Evolutionary conservation across 2,329 filamentous ascomycete genomes (phyloP).

Genomic region (Stagonosporopsis rhizophila): DNA sequence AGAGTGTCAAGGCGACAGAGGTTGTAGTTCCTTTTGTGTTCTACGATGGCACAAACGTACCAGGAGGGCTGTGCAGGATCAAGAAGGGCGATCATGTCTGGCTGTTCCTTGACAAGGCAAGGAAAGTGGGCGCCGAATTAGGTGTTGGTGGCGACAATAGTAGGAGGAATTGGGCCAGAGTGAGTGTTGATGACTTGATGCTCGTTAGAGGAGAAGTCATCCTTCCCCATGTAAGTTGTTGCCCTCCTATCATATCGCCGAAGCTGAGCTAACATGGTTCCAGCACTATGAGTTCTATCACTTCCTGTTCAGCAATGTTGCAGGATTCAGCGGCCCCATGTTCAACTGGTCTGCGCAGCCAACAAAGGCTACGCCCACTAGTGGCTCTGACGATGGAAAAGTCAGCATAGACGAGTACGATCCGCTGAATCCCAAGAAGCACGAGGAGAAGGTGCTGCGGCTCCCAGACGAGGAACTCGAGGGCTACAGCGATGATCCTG

Average conservation of each 20-base stretch:
- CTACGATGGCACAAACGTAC: slow-evolving; percentile 91
- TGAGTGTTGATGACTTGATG: slow-evolving; percentile 95
- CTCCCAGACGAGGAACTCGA: slow-evolving; percentile 65
- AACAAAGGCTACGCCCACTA: slow-evolving; percentile 50
- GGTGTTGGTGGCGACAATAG: slow-evolving; percentile 74
- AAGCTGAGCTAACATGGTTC: slow-evolving; percentile 19
- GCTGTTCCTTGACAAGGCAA: slow-evolving; percentile 89
- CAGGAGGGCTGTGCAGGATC: slow-evolving; percentile 81
- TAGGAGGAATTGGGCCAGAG: slow-evolving; percentile 85
- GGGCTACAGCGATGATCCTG: slow-evolving; percentile 78
- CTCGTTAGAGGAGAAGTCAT: slow-evolving; percentile 90
- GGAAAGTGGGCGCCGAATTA: slow-evolving; percentile 86
- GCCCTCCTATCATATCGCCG: background rate
- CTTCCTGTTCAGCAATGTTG: slow-evolving; percentile 88
- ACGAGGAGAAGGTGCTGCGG: slow-evolving; percentile 43
- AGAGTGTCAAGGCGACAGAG: slow-evolving; percentile 86
- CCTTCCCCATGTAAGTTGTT: slow-evolving; percentile 78
- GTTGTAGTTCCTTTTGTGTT: slow-evolving; percentile 95
- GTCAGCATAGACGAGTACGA: slow-evolving; percentile 47
- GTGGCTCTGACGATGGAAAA: slow-evolving; percentile 26
- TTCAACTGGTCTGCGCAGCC: slow-evolving; percentile 75
- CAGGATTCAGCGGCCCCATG: slow-evolving; percentile 75
- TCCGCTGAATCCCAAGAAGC: slow-evolving; percentile 49
- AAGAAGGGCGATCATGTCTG: slow-evolving; percentile 94
- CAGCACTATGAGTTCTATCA: slow-evolving; percentile 98